Evolutionary conservation across 495 filamentous ascomycete genomes (phyloP), one percentile per base, ranked within the genome.

Genomic region (Clohesyomyces aquaticus): DNA sequence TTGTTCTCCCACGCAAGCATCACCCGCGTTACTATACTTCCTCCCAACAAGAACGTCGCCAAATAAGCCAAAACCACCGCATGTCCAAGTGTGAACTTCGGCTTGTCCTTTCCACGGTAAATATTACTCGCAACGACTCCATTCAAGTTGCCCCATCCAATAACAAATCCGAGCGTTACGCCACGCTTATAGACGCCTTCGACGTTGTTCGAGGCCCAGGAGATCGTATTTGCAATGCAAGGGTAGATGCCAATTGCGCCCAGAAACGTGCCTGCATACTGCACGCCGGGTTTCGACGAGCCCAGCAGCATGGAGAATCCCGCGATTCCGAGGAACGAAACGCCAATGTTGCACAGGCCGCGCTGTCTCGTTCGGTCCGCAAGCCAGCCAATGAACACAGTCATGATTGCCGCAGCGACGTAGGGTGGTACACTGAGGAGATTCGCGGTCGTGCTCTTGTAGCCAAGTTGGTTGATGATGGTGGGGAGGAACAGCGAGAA

Each of bases 171-270:
- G 2, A 96, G 75, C 0, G 89, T 88, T 1, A 96, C 86, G 21
- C 93, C 93, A 22, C 93, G 84, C 79, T 96, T 96, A 76, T 96
- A 95, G 3, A 92, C 88, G 19, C 93, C 93, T 76, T 96, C 93
- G 23, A 84, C 84, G 66, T 98, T 98, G 76, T 98, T 98, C 48
- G 85, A 84, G 18, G 87, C 76, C 93, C 93, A 98, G 23, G 86
- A 85, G 61, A 98, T 91, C 0, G 91, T 95, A 71, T 96, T 96
- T n/a, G 93, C 75, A 65, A 96, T 91, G 73, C 84, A 88, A 0
- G 93, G 93, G 69, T 96, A 98, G 67, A 97, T 96, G 0, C 93
- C 93, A 54, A 93, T 75, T 0, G 93, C 93, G 6, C 87, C 91
- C 0, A 98, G 79, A 77, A 96, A 98, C 0, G 85, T 88, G 9